These are phyloP conservation scores for Pulveroboletus sp. DNA, from an alignment of 1,284 basidiomycete genomes.

Conservation along the genomic window DNA sequence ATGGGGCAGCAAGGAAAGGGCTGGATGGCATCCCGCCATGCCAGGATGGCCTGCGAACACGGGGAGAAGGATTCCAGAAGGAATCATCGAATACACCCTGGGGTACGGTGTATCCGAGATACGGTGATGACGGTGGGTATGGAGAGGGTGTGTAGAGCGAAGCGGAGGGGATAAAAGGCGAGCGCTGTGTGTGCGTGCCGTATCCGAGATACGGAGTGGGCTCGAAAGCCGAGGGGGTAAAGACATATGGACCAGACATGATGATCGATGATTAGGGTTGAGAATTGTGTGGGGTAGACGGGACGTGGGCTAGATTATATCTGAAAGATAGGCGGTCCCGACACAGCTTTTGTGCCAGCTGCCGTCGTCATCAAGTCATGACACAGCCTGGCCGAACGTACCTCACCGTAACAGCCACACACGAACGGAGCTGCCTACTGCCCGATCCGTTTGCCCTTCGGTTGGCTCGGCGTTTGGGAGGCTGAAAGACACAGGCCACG, in stretches of 20 bases:
- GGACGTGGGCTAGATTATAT: conserved; percentile 19
- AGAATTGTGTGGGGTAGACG: not conserved
- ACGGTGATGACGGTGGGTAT: conserved; percentile 29
- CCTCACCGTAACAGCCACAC: conserved; percentile 22
- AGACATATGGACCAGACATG: conserved; percentile 46
- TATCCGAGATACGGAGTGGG: conserved; percentile 35
- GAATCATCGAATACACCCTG: conserved; percentile 19
- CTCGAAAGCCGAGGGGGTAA: conserved; percentile 36
- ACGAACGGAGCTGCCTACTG: not conserved
- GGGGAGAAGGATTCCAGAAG: conserved; percentile 27
- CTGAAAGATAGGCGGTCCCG: conserved; percentile 8
- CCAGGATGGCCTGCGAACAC: conserved; percentile 44
- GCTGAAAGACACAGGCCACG: not conserved
- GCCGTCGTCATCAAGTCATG: not conserved
- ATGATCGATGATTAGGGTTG: not conserved
- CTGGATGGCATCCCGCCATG: conserved; percentile 34
- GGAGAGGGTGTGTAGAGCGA: conserved; percentile 38
- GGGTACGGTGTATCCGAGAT: conserved; percentile 28
- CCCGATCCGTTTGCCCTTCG: not conserved
- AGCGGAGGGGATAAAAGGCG: conserved; percentile 45
- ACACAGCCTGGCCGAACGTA: conserved; percentile 25
- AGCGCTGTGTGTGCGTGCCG: conserved; percentile 33
- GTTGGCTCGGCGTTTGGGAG: not conserved
- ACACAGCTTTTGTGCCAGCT: conserved; percentile 19
- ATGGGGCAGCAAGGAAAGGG: conserved; percentile 26